phyloP scores from a whole-genome alignment of 2,329 filamentous ascomycete genomes.

The Aspergillus phoenicis region DNA sequence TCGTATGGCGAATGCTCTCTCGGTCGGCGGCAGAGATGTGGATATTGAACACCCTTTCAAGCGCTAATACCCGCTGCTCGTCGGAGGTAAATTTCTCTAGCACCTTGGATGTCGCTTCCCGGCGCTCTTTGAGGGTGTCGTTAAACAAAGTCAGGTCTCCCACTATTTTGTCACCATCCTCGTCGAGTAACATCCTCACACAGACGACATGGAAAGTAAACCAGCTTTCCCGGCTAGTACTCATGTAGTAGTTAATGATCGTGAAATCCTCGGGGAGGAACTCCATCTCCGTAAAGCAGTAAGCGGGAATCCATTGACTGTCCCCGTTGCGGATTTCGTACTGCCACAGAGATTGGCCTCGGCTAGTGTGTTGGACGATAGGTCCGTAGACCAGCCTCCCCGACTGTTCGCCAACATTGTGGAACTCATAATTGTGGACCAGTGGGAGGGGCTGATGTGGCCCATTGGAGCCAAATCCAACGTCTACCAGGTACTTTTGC shows the following conservation, averaged over 20 bases:
- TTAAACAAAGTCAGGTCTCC: constrained; percentile 2
- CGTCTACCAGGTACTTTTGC: constrained; percentile 1
- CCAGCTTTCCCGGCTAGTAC: background rate
- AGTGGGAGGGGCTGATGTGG: background rate
- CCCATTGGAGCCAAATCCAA: constrained; percentile 2
- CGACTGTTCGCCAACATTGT: background rate
- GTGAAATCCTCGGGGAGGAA: constrained; percentile 3
- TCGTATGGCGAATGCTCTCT: background rate
- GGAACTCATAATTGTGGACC: background rate
- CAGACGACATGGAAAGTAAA: background rate
- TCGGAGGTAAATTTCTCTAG: background rate
- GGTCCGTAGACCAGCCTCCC: background rate
- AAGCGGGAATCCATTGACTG: background rate
- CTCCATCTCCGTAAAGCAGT: constrained; percentile 1
- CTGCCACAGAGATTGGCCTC: background rate
- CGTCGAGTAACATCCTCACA: background rate
- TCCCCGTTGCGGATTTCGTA: background rate
- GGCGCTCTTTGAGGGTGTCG: background rate
- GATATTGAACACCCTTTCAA: background rate
- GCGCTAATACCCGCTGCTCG: background rate
- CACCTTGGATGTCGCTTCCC: background rate
- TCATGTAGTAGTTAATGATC: constrained; percentile 2
- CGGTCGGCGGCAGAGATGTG: background rate
- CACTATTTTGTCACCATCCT: background rate
- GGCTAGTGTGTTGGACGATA: background rate